These are phyloP conservation scores for rapeseed (Brassica napus) DNA, from an alignment of 345 rosid species.

Conservation along the genomic window Da-Ae NC_063447.1:12764001-12764500, in stretches of 20 bases:
- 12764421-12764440: conserved; percentile 85
- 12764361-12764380: conserved; percentile 66
- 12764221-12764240: conserved; percentile 37
- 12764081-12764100: conserved; percentile 33
- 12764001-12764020: conserved; percentile 4
- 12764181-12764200: conserved; percentile 28
- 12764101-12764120: conserved; percentile 27
- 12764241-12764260: conserved; percentile 1
- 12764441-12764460: conserved; percentile 67
- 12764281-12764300: conserved; percentile 82
- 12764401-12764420: conserved; percentile 92
- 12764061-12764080: conserved; percentile 28
- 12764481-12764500: conserved; percentile 81
- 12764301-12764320: conserved; percentile 77
- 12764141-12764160: conserved; percentile 36
- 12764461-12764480: conserved; percentile 66
- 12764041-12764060: conserved; percentile 10
- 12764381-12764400: conserved; percentile 87
- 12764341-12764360: conserved; percentile 86
- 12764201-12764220: conserved; percentile 32
- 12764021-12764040: conserved; percentile 37
- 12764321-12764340: conserved; percentile 72
- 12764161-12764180: conserved; percentile 18
- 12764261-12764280: conserved; percentile 54
- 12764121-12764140: conserved; percentile 21